Evolutionary conservation across 352 stramenopile genomes (phyloP), one percentile per base, ranked within the genome.

Genomic region (Phytopythium montanum): DNA sequence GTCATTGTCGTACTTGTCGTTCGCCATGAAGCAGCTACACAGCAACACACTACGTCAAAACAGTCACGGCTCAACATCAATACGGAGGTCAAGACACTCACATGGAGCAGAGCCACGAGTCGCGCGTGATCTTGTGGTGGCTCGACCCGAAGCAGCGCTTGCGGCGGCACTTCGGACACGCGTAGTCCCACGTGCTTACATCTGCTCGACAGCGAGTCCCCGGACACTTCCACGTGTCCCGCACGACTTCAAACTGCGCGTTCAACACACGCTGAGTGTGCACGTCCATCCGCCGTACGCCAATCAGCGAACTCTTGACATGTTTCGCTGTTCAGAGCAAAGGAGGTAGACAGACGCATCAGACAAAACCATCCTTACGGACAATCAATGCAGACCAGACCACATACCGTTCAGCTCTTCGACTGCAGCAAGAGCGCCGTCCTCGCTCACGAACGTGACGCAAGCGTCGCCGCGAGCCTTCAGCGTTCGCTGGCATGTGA

Each of bases 71-170:
- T 23, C 23, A 8, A 25, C 5, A 23, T 18, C 18, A 12, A 8
- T 10, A 18, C 31, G 16, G 0, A 6, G 14, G 1, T 2, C 13
- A 48, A 9, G 18, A 8, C 0, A 74, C 76, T 53, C 66, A 91
- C 81, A 91, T 71, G 12, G 75, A 84, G 56, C 81, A 91, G n/a
- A 91, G 62, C 81, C 81, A 91, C 33, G 76, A 80, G 18, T 68
- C 64, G 7, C 59, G 45, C 39, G 54, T 53, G 50, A 89, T 83
- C 23, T 69, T 74, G 14, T 76, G 69, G 48, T 73, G 70, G 57
- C 75, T 89, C 2, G 68, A 59, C 1, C 71, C 62, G 63, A 85
- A 89, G 61, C 82, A 62, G n/a, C 81, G 77, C 50, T 74, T 73
- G 4, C 59, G 69, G 0, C 42, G 60, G 59, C 81, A 92, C 52